These are phyloP conservation scores for Bruguiera sexangula DNA, from an alignment of 345 rosid genomes.

Conservation along the genomic window DNA sequence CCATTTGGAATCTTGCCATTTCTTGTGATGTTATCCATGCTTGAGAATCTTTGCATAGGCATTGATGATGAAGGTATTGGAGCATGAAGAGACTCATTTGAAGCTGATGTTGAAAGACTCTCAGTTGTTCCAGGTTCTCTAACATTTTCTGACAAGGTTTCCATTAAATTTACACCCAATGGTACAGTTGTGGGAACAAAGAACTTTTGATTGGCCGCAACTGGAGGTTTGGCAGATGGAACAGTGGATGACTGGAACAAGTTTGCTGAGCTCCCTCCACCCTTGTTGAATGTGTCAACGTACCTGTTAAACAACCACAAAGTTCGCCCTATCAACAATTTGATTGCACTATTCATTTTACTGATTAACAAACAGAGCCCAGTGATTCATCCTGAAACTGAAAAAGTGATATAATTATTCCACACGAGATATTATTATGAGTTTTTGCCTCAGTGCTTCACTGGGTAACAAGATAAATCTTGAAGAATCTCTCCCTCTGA, in stretches of 20 bases:
- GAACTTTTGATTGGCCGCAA: conserved; percentile 67
- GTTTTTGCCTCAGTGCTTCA: too few species aligned
- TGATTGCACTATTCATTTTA: background rate
- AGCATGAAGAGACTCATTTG: conserved; percentile 35
- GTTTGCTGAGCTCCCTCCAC: conserved; percentile 50
- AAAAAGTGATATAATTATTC: too few species aligned
- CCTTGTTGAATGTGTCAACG: conserved; percentile 77
- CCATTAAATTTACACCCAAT: conserved; percentile 43
- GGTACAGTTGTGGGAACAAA: conserved; percentile 63
- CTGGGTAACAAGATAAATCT: too few species aligned
- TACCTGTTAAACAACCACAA: conserved; percentile 42
- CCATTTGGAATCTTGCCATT: conserved; percentile 25
- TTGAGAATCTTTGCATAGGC: conserved; percentile 60
- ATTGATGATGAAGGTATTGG: conserved; percentile 33
- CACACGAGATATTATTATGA: too few species aligned
- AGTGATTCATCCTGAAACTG: too few species aligned
- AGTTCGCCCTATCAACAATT: background rate
- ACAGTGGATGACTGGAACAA: conserved; percentile 61
- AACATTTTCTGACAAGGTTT: conserved; percentile 47
- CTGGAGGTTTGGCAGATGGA: conserved; percentile 66
- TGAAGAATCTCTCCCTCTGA: too few species aligned
- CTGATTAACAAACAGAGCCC: too few species aligned
- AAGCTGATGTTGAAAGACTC: conserved; percentile 38
- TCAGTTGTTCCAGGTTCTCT: conserved; percentile 38
- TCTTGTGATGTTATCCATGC: conserved; percentile 57